Conservation (phyloP, 2,329 filamentous ascomycete species). For the Colletotrichum sojae region DNA sequence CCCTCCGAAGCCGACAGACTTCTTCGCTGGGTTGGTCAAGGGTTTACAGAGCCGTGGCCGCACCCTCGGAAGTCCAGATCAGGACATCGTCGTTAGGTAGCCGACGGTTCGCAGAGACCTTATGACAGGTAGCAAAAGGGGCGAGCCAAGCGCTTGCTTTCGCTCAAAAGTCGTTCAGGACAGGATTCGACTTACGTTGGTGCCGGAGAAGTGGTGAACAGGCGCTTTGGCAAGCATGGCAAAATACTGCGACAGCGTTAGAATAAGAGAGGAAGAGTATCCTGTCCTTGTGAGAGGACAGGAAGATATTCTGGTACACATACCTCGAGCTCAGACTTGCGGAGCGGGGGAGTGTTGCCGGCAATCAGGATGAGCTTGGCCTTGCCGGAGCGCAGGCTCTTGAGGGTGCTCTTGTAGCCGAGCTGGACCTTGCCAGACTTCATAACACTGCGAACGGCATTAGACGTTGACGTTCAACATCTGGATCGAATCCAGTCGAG, state of each 20-base stretch:
- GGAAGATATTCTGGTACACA: no score
- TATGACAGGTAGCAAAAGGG: conserved; percentile 44
- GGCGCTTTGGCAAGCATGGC: conserved; percentile 93
- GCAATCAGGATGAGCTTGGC: conserved; percentile 94
- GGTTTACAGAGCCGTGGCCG: conserved; percentile 43
- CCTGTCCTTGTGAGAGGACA: no score
- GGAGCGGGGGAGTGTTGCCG: conserved; percentile 80
- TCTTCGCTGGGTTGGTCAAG: conserved; percentile 87
- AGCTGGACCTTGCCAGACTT: conserved; percentile 85
- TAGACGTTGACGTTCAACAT: neutral
- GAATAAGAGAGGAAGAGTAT: no score
- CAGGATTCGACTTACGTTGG: conserved; percentile 85
- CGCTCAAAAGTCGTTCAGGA: neutral
- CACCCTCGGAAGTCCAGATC: neutral
- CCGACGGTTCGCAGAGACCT: conserved; percentile 25
- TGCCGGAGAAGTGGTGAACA: conserved; percentile 97
- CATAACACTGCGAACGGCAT: conserved; percentile 61
- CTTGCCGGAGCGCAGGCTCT: conserved; percentile 56
- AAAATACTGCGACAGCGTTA: conserved; percentile 82
- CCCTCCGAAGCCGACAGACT: conserved; percentile 94
- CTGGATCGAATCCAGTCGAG: no score
- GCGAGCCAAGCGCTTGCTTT: conserved; percentile 38
- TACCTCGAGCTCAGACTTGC: no score
- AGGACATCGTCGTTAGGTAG: neutral
- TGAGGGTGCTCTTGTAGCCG: conserved; percentile 85